phyloP scores from a whole-genome alignment of 768 basidiomycete genomes.

The Gelatoporia subvermispora region DNA sequence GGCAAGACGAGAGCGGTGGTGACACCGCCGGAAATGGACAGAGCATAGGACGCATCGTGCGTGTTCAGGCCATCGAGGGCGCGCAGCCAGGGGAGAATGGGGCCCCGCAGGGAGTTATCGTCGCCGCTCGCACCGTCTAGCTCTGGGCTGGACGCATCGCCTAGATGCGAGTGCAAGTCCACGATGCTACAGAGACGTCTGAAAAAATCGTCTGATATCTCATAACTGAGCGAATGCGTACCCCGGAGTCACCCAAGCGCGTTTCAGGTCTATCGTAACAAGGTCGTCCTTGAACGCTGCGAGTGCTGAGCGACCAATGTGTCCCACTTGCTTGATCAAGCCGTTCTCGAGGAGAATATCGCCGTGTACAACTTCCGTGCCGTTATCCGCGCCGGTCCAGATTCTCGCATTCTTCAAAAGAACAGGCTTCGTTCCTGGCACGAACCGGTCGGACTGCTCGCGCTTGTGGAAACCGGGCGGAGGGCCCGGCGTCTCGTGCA shows the following conservation, averaged over 20 bases:
- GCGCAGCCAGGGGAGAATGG: conserved; percentile 51
- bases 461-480: conserved; percentile 44
- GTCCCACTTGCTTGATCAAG: conserved; percentile 56
- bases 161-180: conserved; percentile 38
- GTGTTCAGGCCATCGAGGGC: conserved; percentile 79
- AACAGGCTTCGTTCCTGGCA: conserved; percentile 54
- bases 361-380: conserved; percentile 57
- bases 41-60: conserved; percentile 65
- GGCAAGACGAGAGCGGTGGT: conserved; percentile 76
- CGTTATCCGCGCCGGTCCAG: conserved; percentile 76
- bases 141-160: conserved; percentile 10
- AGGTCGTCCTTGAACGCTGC: conserved; percentile 25
- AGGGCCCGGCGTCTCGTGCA: conserved; percentile 38
- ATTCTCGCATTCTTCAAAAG: conserved; percentile 62
- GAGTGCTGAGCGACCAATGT: conserved; percentile 25
- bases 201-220: conserved; percentile 9
- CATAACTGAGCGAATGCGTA: conserved; percentile 5
- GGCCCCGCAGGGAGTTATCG: conserved; percentile 37
- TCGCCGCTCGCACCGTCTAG: conserved; percentile 31
- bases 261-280: conserved; percentile 56
- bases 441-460: conserved; percentile 60
- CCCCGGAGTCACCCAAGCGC: conserved; percentile 81
- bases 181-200: conserved; percentile 27
- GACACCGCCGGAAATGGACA: conserved; percentile 75
- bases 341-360: conserved; percentile 71